A percentile compares a stretch with the other conserved stretches of the same genome.
Conservation (phyloP, 2,329 filamentous ascomycete genomes). For the Fusarium sp. region DNA sequence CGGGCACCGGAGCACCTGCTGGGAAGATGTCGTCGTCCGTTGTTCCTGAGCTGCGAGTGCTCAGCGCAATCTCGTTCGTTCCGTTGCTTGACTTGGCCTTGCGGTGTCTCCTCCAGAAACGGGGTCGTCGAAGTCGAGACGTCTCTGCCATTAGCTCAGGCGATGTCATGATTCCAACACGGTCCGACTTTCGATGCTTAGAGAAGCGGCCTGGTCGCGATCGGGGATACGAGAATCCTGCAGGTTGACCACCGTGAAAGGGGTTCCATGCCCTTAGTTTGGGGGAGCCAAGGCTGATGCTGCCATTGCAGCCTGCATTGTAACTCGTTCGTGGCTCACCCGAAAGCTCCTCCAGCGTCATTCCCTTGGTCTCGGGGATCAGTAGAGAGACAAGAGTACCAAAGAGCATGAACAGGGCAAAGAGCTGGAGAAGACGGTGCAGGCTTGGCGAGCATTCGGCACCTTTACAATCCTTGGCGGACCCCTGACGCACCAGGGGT, state of each 20-base stretch:
- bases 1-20: constrained; percentile 24
- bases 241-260: constrained; percentile 63
- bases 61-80: constrained; percentile 50
- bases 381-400: constrained; percentile 76
- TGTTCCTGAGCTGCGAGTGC: constrained; percentile 46
- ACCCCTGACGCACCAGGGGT: constrained; percentile 69
- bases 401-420: constrained; percentile 83
- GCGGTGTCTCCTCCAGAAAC: constrained; percentile 47
- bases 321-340: constrained; percentile 74
- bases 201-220: constrained; percentile 42
- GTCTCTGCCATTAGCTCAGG: constrained; percentile 52
- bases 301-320: constrained; percentile 64
- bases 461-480: constrained; percentile 61
- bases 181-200: constrained; percentile 46
- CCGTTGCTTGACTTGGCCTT: constrained; percentile 45
- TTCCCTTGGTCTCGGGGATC: constrained; percentile 82
- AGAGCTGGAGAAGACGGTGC: constrained; percentile 80
- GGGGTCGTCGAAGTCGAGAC: constrained; percentile 36
- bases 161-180: constrained; percentile 58
- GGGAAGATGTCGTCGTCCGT: constrained; percentile 42
- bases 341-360: constrained; percentile 78
- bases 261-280: constrained; percentile 57
- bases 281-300: constrained; percentile 53
- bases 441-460: constrained; percentile 69
- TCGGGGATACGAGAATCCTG: constrained; percentile 62